Percentiles rank a stretch among this genome's conserved stretches.
Evolutionary conservation across 768 basidiomycete genomes (phyloP).

Genomic region (Mrakia gelida): DNA sequence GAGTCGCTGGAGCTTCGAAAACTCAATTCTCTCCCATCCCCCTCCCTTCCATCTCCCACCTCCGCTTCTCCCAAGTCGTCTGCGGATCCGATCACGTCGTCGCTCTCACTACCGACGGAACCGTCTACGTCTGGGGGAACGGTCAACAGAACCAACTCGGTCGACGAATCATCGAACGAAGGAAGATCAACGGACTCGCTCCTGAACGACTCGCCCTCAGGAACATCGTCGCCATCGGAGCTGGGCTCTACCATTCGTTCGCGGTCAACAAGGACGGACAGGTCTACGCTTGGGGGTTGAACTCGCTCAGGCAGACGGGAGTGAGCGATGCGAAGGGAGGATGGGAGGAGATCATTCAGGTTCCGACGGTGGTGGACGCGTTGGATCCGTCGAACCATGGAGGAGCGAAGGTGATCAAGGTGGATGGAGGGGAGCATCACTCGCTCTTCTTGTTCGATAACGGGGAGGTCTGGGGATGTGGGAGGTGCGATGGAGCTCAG

Average conservation of each 20-base stretch:
- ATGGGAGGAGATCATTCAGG: slow-evolving; percentile 49
- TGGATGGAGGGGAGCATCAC: slow-evolving; percentile 81
- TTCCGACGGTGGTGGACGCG: slow-evolving; percentile 51
- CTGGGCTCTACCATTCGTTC: slow-evolving; percentile 83
- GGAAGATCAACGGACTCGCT: slow-evolving; percentile 75
- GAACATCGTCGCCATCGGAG: slow-evolving; percentile 65
- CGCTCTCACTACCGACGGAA: slow-evolving; percentile 80
- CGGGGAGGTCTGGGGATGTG: slow-evolving; percentile 81
- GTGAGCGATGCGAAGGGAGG: slow-evolving; percentile 50
- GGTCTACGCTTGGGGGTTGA: slow-evolving; percentile 95
- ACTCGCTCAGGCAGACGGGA: slow-evolving; percentile 69
- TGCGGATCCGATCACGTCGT: slow-evolving; percentile 86
- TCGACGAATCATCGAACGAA: slow-evolving; percentile 78
- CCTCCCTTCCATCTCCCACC: slow-evolving; percentile 42
- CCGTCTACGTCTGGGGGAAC: slow-evolving; percentile 83
- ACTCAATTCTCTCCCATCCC: slow-evolving; percentile 60
- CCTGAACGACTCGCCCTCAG: slow-evolving; percentile 83
- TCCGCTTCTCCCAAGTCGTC: slow-evolving; percentile 63
- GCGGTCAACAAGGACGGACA: slow-evolving; percentile 77
- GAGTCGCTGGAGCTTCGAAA: slow-evolving; percentile 54
- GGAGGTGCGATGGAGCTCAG: slow-evolving; percentile 77
- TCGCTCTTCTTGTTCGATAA: slow-evolving; percentile 78
- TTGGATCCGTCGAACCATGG: slow-evolving; percentile 43
- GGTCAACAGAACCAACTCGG: slow-evolving; percentile 89
- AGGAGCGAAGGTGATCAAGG: slow-evolving; percentile 53